These are phyloP conservation scores for Lactarius tabidus DNA, from an alignment of 768 basidiomycete species.

Conservation along the genomic window DNA sequence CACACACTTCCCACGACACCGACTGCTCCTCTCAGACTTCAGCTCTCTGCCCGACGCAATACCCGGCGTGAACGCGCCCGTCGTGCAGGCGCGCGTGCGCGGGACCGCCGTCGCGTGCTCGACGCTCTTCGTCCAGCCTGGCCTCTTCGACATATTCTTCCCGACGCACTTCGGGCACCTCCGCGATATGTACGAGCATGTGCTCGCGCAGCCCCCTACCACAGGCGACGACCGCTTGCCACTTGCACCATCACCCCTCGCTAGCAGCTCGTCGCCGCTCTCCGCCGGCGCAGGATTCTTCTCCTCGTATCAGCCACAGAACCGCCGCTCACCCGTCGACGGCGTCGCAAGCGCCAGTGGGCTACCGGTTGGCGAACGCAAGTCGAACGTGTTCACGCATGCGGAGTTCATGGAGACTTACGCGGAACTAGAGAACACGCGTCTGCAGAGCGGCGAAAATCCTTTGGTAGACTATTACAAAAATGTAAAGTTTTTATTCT, in stretches of 20 bases:
- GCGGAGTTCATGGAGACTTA: constrained; percentile 86
- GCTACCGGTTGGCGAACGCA: constrained; percentile 74
- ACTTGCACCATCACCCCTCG: constrained; percentile 45
- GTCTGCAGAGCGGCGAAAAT: constrained; percentile 77
- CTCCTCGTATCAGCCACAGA: constrained; percentile 54
- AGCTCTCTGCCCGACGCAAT: constrained; percentile 83
- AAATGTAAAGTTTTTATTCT: constrained; percentile 93
- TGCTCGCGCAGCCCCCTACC: constrained; percentile 61
- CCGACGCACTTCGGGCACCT: constrained; percentile 85
- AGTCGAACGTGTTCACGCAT: constrained; percentile 82
- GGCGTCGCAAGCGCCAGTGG: constrained; percentile 74
- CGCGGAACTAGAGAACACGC: constrained; percentile 68
- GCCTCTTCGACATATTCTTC: constrained; percentile 98
- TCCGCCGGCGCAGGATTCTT: constrained; percentile 64
- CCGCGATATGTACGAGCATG: constrained; percentile 85
- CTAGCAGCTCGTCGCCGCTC: constrained; percentile 46
- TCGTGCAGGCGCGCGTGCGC: constrained; percentile 90
- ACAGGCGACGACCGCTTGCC: constrained; percentile 30
- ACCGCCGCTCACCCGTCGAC: constrained; percentile 59
- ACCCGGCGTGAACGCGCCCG: constrained; percentile 72
- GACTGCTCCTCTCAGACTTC: constrained; percentile 94
- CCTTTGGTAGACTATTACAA: constrained; percentile 86
- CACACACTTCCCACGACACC: constrained; percentile 82
- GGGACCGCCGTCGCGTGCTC: constrained; percentile 84
- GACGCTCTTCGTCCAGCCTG: constrained; percentile 89